Evolutionary conservation across 1,284 basidiomycete species (phyloP), one percentile per base, ranked within the genome.

Genomic region (Filobasidium uniguttulatum): DNA sequence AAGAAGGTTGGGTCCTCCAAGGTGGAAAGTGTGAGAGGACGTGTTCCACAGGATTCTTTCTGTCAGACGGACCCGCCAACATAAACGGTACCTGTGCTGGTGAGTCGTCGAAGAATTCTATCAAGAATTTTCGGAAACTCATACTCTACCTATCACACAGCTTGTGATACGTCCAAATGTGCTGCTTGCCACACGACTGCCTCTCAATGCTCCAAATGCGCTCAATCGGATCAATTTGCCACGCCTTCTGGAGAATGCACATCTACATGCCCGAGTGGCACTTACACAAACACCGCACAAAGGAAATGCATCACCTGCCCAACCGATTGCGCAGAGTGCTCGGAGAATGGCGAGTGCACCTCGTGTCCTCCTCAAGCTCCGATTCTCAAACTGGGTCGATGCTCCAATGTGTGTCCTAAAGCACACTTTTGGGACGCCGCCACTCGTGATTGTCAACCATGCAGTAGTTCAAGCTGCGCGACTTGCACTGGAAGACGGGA

Each of bases 1-100:
- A 70, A 17, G 64, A 69, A n/a, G 72, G 72, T 0, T 68, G 62
- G 35, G 57, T 68, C 7, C 58, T 72, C 8, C 45, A 65, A 43
- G 48, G 60, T 36, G 64, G 65, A 0, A 37, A 44, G 0, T 73
- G 72, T 53, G 59, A 65, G 1, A 38, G 59, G 40, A 52, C 25
- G 3, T 73, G 72, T 46, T 50, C 59, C 0, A 48, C 34, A 0
- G 71, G 71, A 0, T 59, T 47, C 40, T 70, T 59, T 46, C 45
- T 63, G 3, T 61, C 60, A 3, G 54, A 49, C 7, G 52, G 57
- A 1, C 43, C 53, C 7, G 57, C 53, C 1, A 58, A 51, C 3
- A 56, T 52, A 4, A 67, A 63, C 22, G 59, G 61, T 12, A 68
- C 63, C 2, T 72, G 71, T 55, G 54, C 62, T 50, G 54, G 71